These are phyloP conservation scores for Pseudopyricularia cyperi DNA, from an alignment of 2,329 filamentous ascomycete species.

Conservation along the genomic window DNA sequence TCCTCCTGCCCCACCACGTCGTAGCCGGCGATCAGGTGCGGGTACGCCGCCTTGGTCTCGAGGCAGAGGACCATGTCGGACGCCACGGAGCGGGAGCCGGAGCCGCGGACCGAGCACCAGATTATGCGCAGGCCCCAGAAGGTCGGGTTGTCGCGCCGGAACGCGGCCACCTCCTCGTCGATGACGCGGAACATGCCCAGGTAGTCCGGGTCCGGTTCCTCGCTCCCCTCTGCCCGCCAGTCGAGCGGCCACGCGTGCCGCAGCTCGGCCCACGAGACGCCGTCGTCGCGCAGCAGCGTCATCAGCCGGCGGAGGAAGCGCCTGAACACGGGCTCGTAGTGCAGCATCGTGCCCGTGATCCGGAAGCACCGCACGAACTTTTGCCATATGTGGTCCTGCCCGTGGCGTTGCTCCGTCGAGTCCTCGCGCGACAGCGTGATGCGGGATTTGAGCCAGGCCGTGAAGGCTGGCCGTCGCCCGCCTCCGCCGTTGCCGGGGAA, in stretches of 20 bases:
- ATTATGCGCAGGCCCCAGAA: conserved; percentile 84
- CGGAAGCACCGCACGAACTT: conserved; percentile 69
- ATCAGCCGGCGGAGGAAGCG: conserved; percentile 62
- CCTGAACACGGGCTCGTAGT: conserved; percentile 84
- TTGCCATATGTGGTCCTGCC: conserved; percentile 70
- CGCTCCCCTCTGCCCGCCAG: conserved; percentile 52
- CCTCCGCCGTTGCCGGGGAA: conserved; percentile 43
- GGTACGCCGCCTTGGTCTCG: conserved; percentile 63
- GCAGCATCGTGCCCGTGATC: conserved; percentile 61
- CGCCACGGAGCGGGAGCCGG: conserved; percentile 52
- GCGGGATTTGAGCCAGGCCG: conserved; percentile 62
- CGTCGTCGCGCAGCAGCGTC: conserved; percentile 60
- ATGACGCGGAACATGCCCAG: conserved; percentile 58
- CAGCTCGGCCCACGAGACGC: conserved; percentile 74
- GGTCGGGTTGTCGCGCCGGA: conserved; percentile 56
- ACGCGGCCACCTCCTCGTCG: conserved; percentile 64
- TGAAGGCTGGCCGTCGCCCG: conserved; percentile 57
- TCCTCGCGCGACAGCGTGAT: conserved; percentile 61
- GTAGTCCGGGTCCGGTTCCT: conserved; percentile 54
- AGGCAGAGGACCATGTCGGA: conserved; percentile 84
- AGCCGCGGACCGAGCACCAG: conserved; percentile 62
- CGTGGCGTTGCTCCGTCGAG: conserved; percentile 67
- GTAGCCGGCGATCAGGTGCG: conserved; percentile 72
- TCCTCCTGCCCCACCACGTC: conserved; percentile 88
- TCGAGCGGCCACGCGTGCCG: conserved; percentile 58